Percentiles rank a stretch among this genome's conserved stretches.
These are phyloP conservation scores for Rhododendron ferrugineum DNA, from an alignment of 148 eudicot species.

Conservation along the genomic window DNA sequence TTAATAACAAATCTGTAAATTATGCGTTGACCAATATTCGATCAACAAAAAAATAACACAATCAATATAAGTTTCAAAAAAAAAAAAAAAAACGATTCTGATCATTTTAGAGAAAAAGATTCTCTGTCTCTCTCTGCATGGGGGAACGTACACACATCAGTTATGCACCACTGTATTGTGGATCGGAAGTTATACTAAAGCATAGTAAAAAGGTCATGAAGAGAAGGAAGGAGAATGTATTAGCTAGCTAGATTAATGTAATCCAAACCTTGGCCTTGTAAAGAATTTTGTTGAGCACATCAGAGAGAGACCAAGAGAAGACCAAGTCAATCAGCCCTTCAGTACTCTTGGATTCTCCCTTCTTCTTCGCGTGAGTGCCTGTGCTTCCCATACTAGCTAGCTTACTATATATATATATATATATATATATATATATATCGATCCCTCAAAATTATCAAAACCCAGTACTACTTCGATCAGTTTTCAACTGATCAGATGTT, in stretches of 20 bases:
- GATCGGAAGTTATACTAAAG: not conserved
- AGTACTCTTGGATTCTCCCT: not conserved
- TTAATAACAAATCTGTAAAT: too few relatives aligned
- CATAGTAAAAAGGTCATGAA: not conserved
- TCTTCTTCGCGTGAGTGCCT: not conserved
- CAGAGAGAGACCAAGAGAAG: constrained; percentile 38
- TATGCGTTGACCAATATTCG: too few relatives aligned
- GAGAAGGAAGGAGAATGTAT: not conserved
- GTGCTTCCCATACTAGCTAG: not conserved
- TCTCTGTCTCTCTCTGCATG: too few relatives aligned
- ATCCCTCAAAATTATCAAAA: not conserved
- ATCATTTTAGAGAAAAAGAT: too few relatives aligned
- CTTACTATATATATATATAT: not conserved
- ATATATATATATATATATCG: too few relatives aligned
- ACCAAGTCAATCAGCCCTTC: constrained; percentile 24
- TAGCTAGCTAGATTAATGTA: too few relatives aligned
- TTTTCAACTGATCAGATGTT: not conserved
- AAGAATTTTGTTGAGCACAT: constrained; percentile 35
- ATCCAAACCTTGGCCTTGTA: constrained; percentile 34
- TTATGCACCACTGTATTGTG: too few relatives aligned
- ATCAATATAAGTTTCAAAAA: too few relatives aligned
- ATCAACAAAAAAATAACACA: too few relatives aligned
- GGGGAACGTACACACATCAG: too few relatives aligned
- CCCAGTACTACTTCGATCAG: not conserved
- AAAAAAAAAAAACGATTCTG: too few relatives aligned